Evolutionary conservation across 2,329 filamentous ascomycete species (phyloP), one percentile per base, ranked within the genome.

Genomic region (Sporothrix globosa): DNA sequence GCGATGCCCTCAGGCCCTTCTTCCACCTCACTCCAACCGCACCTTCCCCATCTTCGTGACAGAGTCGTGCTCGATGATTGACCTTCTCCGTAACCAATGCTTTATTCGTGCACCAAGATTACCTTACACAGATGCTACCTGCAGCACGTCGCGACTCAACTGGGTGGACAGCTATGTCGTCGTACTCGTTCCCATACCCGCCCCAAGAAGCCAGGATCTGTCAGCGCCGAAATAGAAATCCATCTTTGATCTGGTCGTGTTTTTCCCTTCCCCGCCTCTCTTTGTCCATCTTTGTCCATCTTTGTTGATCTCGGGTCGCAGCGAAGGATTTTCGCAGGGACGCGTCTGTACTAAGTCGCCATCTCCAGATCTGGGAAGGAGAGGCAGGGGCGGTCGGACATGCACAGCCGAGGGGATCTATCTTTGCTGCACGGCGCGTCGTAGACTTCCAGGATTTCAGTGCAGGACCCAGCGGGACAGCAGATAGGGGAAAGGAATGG

Each of bases 151-250:
- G 58, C 58, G 58, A 63, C 39, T 63, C 58, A 61, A 46, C 39
- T 65, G 61, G 17, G 44, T 10, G 24, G 17, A 24, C 44, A 7
- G 50, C 34, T 10, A 9, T 63, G 39, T 54, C 19, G 2, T 63
- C 19, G 2, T 63, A 13, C 19, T 63, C 10, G 21, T 52, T 66
- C 19, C 27, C 63, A 66, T 41, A 66, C 11, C 50, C n/a, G 17
- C 11, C 48, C 50, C 14, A 44, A 21, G 48, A 24, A 21, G 50
- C 65, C 65, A 54, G 65, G 63, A 50, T 54, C 34, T 44, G 39
- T 21, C 58, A 54, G 65, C n/a, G 44, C 63, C 65, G 56, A 56
- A 67, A 56, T 67, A 67, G 50, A 63, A 46, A 10, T 44, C 34
- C 56, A 24, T 61, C 30, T 27, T 27, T 27, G 41, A 39, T 11